Evolutionary conservation across 2,329 filamentous ascomycete genomes (phyloP).

Genomic region (Paracamarosporium sp.): DNA sequence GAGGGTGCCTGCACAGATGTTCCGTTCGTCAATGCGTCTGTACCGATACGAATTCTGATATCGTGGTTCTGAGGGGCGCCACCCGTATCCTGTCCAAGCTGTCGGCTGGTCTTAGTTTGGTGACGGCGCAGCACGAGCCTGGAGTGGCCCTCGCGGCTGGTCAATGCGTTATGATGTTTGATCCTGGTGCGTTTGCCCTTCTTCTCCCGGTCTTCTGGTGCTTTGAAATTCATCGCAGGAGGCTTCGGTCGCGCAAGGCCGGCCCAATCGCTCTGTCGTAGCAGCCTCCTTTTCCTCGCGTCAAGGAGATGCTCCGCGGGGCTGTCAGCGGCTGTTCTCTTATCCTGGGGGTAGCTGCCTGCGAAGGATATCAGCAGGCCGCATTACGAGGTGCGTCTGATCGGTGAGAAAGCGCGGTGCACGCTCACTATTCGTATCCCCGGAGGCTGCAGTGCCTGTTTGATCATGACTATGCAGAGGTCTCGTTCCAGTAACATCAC

Average conservation of each 20-base stretch:
- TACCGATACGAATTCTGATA: slow-evolving; percentile 45
- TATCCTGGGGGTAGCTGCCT: slow-evolving; percentile 6
- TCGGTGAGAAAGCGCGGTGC: slow-evolving; percentile 15
- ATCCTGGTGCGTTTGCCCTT: slow-evolving; percentile 44
- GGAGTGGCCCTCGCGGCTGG: slow-evolving; percentile 1
- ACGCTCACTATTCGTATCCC: slow-evolving; percentile 13
- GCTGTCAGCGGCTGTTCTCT: slow-evolving; percentile 12
- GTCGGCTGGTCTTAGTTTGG: slow-evolving; percentile 3
- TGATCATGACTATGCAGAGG: not conserved
- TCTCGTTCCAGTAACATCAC: not conserved
- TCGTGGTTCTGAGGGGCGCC: slow-evolving; percentile 25
- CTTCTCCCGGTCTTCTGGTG: slow-evolving; percentile 32
- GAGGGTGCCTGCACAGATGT: slow-evolving; percentile 14
- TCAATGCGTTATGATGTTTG: slow-evolving; percentile 7
- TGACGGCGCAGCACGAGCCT: not conserved
- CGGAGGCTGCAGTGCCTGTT: not conserved
- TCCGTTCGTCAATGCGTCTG: slow-evolving; percentile 39
- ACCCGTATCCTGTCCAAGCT: slow-evolving; percentile 16
- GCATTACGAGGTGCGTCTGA: slow-evolving; percentile 6
- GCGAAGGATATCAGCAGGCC: slow-evolving; percentile 13
- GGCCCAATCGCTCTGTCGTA: slow-evolving; percentile 44
- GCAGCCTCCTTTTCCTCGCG: slow-evolving; percentile 34
- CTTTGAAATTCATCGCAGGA: slow-evolving; percentile 33
- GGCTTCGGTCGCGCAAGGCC: slow-evolving; percentile 38
- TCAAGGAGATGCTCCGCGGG: slow-evolving; percentile 30